Conservation (phyloP, 805 yeast species). For the Metschnikowia drakensbergensis region DNA sequence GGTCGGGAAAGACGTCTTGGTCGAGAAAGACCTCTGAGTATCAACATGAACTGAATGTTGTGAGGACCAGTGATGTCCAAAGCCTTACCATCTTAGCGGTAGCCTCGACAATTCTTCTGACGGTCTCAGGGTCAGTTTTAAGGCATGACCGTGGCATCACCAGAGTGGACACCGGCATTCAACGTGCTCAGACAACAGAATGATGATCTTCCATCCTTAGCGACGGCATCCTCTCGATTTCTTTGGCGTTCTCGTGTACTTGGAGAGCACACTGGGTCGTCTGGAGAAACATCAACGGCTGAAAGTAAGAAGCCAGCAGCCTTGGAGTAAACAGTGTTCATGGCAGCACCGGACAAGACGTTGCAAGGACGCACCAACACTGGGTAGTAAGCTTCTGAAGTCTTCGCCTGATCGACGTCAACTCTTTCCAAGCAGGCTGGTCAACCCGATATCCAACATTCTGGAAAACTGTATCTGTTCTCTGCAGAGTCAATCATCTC, state of each 20-base stretch:
- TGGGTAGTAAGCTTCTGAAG: slow-evolving; percentile 87
- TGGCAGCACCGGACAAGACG: slow-evolving; percentile 97
- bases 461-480: slow-evolving; percentile 95
- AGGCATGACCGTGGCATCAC: slow-evolving; percentile 96
- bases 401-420: slow-evolving; percentile 79
- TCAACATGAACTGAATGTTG: slow-evolving; percentile 82
- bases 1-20: too few relatives aligned
- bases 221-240: slow-evolving; percentile 98
- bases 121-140: slow-evolving; percentile 92
- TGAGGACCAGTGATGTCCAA: slow-evolving; percentile 95
- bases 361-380: slow-evolving; percentile 97
- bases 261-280: slow-evolving; percentile 97
- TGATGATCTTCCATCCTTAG: slow-evolving; percentile 87
- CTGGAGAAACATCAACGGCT: slow-evolving; percentile 97
- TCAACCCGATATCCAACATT: slow-evolving; percentile 97
- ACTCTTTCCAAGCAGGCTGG: slow-evolving; percentile 99
- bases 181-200: slow-evolving; percentile 97
- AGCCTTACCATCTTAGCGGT: slow-evolving; percentile 96
- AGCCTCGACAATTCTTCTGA: slow-evolving; percentile 85
- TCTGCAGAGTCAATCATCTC: slow-evolving; percentile 98
- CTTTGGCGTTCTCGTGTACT: slow-evolving; percentile 94
- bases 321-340: slow-evolving; percentile 91
- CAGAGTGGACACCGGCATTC: slow-evolving; percentile 99
- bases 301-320: slow-evolving; percentile 83
- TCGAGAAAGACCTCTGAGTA: too few relatives aligned